Base-by-base conservation (phyloP, 2,329 filamentous ascomycete species). In the Ophiostoma quercus region DNA sequence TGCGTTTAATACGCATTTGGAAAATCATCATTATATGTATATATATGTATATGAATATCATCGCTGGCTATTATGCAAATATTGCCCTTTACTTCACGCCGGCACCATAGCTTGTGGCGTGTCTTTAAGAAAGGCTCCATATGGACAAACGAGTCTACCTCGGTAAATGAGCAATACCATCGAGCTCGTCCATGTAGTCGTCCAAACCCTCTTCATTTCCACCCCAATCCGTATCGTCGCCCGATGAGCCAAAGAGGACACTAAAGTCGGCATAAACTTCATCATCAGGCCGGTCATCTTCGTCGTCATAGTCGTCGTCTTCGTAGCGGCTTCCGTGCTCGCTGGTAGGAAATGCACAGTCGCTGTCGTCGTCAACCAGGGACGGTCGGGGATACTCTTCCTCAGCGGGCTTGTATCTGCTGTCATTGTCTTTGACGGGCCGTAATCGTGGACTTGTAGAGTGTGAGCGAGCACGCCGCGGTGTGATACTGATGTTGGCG, bases 251-350 rank as follows among this genome's bases (percentile, higher is more conserved):
- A 72, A 86, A 86, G 3, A 86, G 78, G 34, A 83, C 79, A 5
- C 83, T 80, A 71, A 87, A 86, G 71, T 87, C 84, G 14, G 83
- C 83, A 71, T 86, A 86, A 54, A 87, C 82, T 47, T 84, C 81
- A 29, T 84, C 84, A 47, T 84, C 83, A 47, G 62, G 62, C 34
- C 62, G 62, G 34, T 22, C 34, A 19, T 84, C 81, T 25, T 84
- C 84, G 54, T 84, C 83, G 41, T 65, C 62, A n/a, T 37, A 63
- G 12, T 63, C 60, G 19, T 81, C 79, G 25, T 74, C 76, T 43
- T 76, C 72, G 5, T 84, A 83, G 47, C 12, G 12, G 57, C 47
- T 84, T 78, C 81, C 81, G 41, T 83, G 80, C 60, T 81, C 80
- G 11, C 79, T 77, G 22, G 80, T 80, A 1, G 84, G 82, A 67